These are phyloP conservation scores for Penicillium polonicum DNA, from an alignment of 2,329 filamentous ascomycete species.

Conservation along the genomic window DNA sequence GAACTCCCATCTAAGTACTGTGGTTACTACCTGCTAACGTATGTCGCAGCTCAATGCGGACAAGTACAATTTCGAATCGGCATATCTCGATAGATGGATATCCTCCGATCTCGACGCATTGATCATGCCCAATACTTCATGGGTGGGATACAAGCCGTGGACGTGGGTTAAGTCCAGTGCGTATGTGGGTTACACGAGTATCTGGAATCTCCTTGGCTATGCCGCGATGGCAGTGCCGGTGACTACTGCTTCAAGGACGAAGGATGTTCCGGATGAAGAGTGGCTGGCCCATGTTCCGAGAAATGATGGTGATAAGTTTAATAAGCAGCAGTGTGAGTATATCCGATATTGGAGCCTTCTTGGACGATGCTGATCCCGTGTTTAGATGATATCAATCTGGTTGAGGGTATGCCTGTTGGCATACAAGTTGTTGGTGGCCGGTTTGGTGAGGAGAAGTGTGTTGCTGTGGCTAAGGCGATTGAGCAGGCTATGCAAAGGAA, in stretches of 20 bases:
- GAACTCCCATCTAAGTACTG: neutral
- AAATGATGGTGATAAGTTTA: constrained; percentile 33
- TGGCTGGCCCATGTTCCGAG: constrained; percentile 37
- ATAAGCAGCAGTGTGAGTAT: constrained; percentile 34
- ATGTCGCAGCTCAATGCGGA: constrained; percentile 24
- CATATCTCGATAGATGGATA: constrained; percentile 33
- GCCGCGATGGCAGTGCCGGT: constrained; percentile 34
- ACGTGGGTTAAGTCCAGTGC: constrained; percentile 36
- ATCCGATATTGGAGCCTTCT: neutral
- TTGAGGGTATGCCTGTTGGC: constrained; percentile 36
- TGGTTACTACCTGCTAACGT: neutral
- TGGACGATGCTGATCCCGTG: neutral
- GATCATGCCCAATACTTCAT: constrained; percentile 35
- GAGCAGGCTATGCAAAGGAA: constrained; percentile 24
- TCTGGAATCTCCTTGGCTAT: constrained; percentile 40
- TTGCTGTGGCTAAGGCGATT: constrained; percentile 36
- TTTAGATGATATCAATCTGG: constrained; percentile 33
- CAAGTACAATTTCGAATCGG: constrained; percentile 30
- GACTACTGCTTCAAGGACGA: constrained; percentile 31
- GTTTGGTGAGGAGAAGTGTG: constrained; percentile 36
- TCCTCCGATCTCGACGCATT: constrained; percentile 34
- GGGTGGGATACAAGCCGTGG: constrained; percentile 34
- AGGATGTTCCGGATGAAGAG: constrained; percentile 26
- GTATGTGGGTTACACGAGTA: constrained; percentile 37
- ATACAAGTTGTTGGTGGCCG: constrained; percentile 36